Percentiles rank a stretch among this genome's conserved stretches.
phyloP scores from a whole-genome alignment of 2,329 filamentous ascomycete genomes.

The Drechslerella coelobrocha region DNA sequence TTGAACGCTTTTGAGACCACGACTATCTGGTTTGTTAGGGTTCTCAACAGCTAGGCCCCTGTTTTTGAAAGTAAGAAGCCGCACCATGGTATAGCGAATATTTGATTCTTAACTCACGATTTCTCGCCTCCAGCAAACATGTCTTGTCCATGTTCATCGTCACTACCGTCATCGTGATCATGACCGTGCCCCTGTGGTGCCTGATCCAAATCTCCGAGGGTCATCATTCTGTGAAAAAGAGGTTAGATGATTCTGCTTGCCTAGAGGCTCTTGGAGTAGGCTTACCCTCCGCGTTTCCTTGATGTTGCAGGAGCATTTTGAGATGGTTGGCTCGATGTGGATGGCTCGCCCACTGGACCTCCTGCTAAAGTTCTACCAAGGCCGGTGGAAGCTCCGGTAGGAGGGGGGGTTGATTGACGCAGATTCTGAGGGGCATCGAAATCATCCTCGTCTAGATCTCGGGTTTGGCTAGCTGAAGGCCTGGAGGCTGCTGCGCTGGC shows the following conservation, averaged over 20 bases:
- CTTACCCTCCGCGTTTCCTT: conserved; percentile 44
- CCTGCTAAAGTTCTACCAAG: conserved; percentile 28
- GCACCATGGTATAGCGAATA: conserved; percentile 54
- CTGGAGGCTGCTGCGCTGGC: conserved; percentile 18
- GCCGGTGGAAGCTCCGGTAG: conserved; percentile 8
- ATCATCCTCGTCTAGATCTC: conserved; percentile 23
- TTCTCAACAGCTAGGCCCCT: conserved; percentile 71
- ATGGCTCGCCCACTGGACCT: conserved; percentile 19
- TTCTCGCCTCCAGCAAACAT: conserved; percentile 86
- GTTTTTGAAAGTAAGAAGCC: conserved; percentile 54
- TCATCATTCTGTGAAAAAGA: conserved; percentile 33
- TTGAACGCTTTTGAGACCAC: conserved; percentile 58
- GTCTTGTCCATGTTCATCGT: conserved; percentile 69
- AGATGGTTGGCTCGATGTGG: background rate
- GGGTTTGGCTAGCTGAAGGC: conserved; percentile 11
- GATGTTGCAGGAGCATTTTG: conserved; percentile 16
- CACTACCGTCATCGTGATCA: conserved; percentile 66
- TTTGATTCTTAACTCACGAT: conserved; percentile 67
- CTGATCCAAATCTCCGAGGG: conserved; percentile 34
- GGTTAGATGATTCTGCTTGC: background rate
- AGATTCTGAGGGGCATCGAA: conserved; percentile 42
- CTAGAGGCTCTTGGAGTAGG: background rate
- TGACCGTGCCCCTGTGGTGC: conserved; percentile 55
- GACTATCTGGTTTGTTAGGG: conserved; percentile 57
- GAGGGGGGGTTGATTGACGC: conserved; percentile 40